Percentiles rank a stretch among this genome's conserved stretches.
Conservation (phyloP, 192 early-diverging fungal species). For the Backusella morwellensis region DNA sequence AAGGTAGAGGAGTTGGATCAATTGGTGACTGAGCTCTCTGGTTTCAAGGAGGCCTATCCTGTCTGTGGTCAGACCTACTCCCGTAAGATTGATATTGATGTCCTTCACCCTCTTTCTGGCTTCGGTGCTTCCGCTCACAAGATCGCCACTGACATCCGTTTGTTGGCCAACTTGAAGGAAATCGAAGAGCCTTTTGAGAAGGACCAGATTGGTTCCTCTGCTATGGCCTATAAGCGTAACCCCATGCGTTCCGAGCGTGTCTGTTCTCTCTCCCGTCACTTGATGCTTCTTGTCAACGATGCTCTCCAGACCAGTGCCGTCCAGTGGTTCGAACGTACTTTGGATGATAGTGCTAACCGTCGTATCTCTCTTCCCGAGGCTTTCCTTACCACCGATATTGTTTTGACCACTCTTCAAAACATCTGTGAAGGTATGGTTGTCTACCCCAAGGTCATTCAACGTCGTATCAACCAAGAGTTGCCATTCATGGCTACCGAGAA, state of each 20-base stretch:
- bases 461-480: slow-evolving; percentile 89
- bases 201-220: slow-evolving; percentile 97
- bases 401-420: slow-evolving; percentile 94
- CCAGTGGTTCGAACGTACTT: slow-evolving; percentile 97
- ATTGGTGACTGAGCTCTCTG: slow-evolving; percentile 85
- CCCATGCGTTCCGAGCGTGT: slow-evolving; percentile 98
- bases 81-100: slow-evolving; percentile 96
- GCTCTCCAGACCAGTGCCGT: slow-evolving; percentile 86
- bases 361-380: slow-evolving; percentile 95
- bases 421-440: slow-evolving; percentile 97
- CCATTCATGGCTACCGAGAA: slow-evolving; percentile 99
- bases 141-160: slow-evolving; percentile 94
- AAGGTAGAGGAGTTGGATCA: slow-evolving; percentile 92
- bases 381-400: slow-evolving; percentile 95
- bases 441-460: slow-evolving; percentile 91
- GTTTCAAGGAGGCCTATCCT: slow-evolving; percentile 80
- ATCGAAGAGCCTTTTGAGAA: slow-evolving; percentile 99
- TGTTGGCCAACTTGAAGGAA: slow-evolving; percentile 96
- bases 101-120: slow-evolving; percentile 78
- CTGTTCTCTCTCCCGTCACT: slow-evolving; percentile 92
- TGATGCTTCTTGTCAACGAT: slow-evolving; percentile 89
- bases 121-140: slow-evolving; percentile 97
- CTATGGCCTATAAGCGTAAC: slow-evolving; percentile 99
- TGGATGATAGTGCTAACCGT: slow-evolving; percentile 96
- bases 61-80: slow-evolving; percentile 98